Evolutionary conservation across 495 filamentous ascomycete genomes (phyloP).

Genomic region (Neurospora tetrasperma): DNA sequence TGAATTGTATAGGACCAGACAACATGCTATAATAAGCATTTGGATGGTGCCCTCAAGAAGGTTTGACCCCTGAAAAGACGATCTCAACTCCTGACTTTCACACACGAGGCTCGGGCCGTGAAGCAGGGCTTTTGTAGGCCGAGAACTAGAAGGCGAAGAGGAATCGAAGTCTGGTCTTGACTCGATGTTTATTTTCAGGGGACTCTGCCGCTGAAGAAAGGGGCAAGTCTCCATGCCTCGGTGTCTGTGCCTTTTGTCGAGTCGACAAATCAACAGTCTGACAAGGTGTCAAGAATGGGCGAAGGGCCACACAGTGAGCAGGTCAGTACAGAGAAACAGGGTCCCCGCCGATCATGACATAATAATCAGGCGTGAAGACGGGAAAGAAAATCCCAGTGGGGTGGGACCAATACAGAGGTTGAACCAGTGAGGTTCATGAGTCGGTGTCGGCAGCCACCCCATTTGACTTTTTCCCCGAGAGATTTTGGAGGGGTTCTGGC

Average conservation of each 20-base stretch:
- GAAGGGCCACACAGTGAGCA: background rate
- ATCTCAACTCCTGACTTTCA: background rate
- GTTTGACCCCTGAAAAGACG: background rate
- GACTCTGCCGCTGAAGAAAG: background rate
- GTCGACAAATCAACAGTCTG: background rate
- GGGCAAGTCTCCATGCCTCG: background rate
- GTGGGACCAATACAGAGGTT: background rate
- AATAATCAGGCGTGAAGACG: slow-evolving; percentile 2
- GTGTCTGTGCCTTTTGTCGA: background rate
- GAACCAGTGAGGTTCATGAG: background rate
- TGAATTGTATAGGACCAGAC: background rate
- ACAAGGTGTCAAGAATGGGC: background rate
- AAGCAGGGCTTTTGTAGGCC: background rate
- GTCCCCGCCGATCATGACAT: slow-evolving; percentile 10
- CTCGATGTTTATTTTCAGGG: background rate
- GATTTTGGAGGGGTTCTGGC: background rate
- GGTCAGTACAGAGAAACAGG: background rate
- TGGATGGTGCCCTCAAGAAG: background rate
- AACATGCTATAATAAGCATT: background rate
- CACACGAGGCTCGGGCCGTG: background rate
- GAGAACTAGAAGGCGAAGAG: background rate
- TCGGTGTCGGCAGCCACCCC: background rate
- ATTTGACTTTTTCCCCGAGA: background rate
- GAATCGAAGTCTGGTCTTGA: background rate
- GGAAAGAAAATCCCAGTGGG: background rate